Evolutionary conservation across 495 filamentous ascomycete genomes (phyloP).

Genomic region (Aspergillus leporis): DNA sequence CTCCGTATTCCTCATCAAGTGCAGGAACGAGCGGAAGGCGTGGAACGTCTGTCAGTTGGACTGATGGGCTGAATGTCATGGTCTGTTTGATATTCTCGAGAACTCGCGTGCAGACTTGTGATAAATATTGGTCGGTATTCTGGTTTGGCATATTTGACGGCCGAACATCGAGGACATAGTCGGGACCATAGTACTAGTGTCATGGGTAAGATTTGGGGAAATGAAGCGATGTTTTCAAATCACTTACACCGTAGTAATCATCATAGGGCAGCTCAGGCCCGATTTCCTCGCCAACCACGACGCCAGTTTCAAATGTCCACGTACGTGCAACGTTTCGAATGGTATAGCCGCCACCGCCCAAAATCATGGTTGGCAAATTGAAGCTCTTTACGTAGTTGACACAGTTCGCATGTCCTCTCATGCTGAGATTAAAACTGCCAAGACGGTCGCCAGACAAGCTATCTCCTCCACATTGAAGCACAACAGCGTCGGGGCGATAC

Average conservation of each 20-base stretch:
- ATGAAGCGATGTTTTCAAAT: too few relatives aligned
- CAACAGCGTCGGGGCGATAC: slow-evolving; percentile 91
- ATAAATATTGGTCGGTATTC: slow-evolving; percentile 89
- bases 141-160: slow-evolving; percentile 99
- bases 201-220: too few relatives aligned
- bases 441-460: slow-evolving; percentile 91
- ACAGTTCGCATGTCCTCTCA: slow-evolving; percentile 96
- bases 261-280: slow-evolving; percentile 84
- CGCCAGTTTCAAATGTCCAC: slow-evolving; percentile 95
- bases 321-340: slow-evolving; percentile 98
- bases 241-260: slow-evolving; percentile 91
- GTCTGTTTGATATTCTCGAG: slow-evolving; percentile 92
- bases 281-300: slow-evolving; percentile 83
- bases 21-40: slow-evolving; percentile 64
- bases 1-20: slow-evolving; percentile 81
- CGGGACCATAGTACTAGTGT: slow-evolving; percentile 86
- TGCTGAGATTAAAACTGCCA: slow-evolving; percentile 98
- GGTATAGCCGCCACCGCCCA: slow-evolving; percentile 97
- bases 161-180: slow-evolving; percentile 95
- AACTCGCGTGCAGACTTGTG: slow-evolving; percentile 90
- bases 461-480: slow-evolving; percentile 96
- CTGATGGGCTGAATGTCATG: slow-evolving; percentile 75
- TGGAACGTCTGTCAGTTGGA: slow-evolving; percentile 92
- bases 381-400: slow-evolving; percentile 94
- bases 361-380: slow-evolving; percentile 82